phyloP scores from a whole-genome alignment of 257 asterid species.

The Hygrophila difformis region DNA sequence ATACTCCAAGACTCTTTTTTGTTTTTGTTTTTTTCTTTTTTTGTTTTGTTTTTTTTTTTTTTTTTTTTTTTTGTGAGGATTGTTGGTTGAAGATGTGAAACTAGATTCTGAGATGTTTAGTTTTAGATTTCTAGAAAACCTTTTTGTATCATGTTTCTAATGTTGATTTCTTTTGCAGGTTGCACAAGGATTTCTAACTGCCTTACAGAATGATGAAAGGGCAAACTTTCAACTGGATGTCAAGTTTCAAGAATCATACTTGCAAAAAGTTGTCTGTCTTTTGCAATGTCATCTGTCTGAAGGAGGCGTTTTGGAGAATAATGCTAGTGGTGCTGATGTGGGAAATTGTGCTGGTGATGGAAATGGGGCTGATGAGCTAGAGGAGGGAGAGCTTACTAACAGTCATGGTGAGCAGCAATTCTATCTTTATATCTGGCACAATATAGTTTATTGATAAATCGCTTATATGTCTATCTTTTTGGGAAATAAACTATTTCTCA shows the following conservation, averaged over 20 bases:
- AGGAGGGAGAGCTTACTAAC: constrained; percentile 91
- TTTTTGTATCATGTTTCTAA: constrained; percentile 7
- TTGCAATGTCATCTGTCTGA: constrained; percentile 85
- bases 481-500: not conserved
- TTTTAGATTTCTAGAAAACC: not conserved
- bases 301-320: constrained; percentile 70
- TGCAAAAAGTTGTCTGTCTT: constrained; percentile 75
- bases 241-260: constrained; percentile 94
- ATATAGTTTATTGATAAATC: constrained; percentile 3
- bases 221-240: constrained; percentile 92
- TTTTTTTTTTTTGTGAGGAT: too few relatives aligned
- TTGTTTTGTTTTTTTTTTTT: too few relatives aligned
- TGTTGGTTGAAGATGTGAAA: too few relatives aligned
- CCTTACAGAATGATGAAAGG: constrained; percentile 94
- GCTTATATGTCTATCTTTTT: not conserved
- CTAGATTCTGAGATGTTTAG: constrained; percentile 11
- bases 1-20: constrained; percentile 3
- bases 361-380: constrained; percentile 59
- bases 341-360: constrained; percentile 27
- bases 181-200: constrained; percentile 77
- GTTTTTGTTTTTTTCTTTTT: not conserved
- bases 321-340: constrained; percentile 22
- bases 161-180: constrained; percentile 46
- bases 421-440: constrained; percentile 8
- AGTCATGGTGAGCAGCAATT: constrained; percentile 57